Conservation (phyloP, 129 eudicot genomes). For the Saussurea involucrata region DNA sequence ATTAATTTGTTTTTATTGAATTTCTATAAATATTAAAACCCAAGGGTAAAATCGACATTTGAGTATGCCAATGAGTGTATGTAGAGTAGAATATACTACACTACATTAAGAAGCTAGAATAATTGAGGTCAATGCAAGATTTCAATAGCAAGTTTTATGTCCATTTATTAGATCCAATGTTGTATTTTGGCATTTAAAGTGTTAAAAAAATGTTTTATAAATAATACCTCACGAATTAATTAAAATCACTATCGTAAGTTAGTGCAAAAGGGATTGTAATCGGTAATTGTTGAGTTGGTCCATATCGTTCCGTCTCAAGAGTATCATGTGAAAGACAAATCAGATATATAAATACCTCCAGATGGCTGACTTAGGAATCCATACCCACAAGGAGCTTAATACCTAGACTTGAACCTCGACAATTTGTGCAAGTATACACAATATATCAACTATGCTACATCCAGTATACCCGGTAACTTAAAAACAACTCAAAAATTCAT, state of each 20-base stretch:
- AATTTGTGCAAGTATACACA: not conserved
- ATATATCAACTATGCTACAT: not conserved
- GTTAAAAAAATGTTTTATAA: not conserved
- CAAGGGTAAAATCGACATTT: slow-evolving; percentile 24
- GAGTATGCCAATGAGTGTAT: slow-evolving; percentile 1
- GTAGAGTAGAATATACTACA: slow-evolving; percentile 33
- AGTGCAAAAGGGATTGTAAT: not conserved
- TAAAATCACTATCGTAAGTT: not conserved
- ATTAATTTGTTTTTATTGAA: not conserved
- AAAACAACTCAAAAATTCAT: not conserved
- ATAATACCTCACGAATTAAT: not conserved
- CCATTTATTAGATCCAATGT: slow-evolving; percentile 24
- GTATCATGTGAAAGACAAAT: not conserved
- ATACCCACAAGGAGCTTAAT: not conserved
- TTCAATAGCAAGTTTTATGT: slow-evolving; percentile 13
- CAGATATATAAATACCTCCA: not conserved
- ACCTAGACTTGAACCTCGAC: not conserved
- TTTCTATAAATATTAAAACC: not conserved
- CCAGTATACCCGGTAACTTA: not conserved
- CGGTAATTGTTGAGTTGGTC: not conserved
- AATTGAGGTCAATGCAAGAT: slow-evolving; percentile 16
- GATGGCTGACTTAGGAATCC: not conserved
- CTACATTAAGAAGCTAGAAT: slow-evolving; percentile 18
- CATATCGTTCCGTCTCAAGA: not conserved
- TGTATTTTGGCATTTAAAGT: not conserved